Evolutionary conservation across 352 stramenopile species (phyloP), one percentile per base, ranked within the genome.

Genomic region (Globisporangium alternatum): DNA sequence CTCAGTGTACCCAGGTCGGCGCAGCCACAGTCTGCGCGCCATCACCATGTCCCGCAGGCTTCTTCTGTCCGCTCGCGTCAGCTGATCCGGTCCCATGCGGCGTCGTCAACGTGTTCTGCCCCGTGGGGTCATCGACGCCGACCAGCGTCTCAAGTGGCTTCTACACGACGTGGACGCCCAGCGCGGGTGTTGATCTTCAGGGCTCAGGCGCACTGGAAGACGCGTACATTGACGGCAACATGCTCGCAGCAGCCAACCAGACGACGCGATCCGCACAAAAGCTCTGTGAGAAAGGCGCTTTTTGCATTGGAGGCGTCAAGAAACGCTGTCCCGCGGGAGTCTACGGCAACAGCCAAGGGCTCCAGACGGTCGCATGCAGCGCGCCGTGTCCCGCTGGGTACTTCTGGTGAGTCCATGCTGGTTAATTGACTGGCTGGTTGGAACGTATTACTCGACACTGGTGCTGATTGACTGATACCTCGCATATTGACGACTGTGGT

Each of bases 351-450:
- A 68, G 54, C 0, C 28, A 68, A 56, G 76, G 73, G 3, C 70
- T 91, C 9, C 59, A 72, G 7, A 86, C 65, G 2, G 64, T 77
- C 6, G 53, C 66, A 28, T 93, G 82, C 55, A 86, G 74, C 5
- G 81, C 68, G 5, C 62, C 58, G n/a, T 93, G 85, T 48, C 82
- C 85, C 9, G 57, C 71, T 28, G 85, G 85, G 2, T 91, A 87
- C 62, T 90, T 74, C 53, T 93, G 82, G 80, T 85, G 76, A 22
- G 65, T 21, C 30, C 1, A 2, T 31, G 7, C 17, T 33, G 13
- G 30, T 45, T 1, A 8, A 12, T 30, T 30, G 9, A 9, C 22
- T 44, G 39, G 25, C 17, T 37, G 30, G 5, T 17, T 45, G 41
- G 6, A 19, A 22, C 43, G 8, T 3, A 21, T 9, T 22, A n/a